A percentile compares a stretch with the other conserved stretches of the same genome.
Conservation (phyloP, 192 early-diverging fungal genomes). For the Gryganskiella cystojenkinii region DNA sequence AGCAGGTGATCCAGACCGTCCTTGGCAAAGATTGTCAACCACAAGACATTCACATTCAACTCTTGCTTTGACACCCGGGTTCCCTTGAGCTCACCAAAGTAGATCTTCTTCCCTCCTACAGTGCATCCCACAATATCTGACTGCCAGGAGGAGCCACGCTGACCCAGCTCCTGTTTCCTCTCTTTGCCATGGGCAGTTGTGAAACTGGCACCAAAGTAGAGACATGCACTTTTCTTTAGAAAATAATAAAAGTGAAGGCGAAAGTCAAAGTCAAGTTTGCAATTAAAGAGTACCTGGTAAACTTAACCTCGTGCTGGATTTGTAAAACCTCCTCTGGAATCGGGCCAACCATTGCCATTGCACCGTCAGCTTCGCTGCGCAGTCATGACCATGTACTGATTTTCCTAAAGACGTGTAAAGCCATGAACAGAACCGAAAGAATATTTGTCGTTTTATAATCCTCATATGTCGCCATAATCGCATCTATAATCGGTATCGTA, state of each 20-base stretch:
- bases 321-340: constrained; percentile 9
- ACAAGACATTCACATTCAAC: no score
- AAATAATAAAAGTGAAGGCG: background rate
- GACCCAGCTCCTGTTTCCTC: constrained; percentile 3
- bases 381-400: constrained; percentile 5
- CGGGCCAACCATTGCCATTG: constrained; percentile 14
- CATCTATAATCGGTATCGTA: constrained; percentile 1
- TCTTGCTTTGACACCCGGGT: no score
- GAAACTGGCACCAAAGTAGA: constrained; percentile 8
- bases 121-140: constrained; percentile 3
- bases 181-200: constrained; percentile 4
- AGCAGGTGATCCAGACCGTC: no score
- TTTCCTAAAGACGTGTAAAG: constrained; percentile 15
- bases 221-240: background rate
- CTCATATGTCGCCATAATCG: constrained; percentile 8
- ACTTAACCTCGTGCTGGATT: constrained; percentile 16
- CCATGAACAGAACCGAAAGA: constrained; percentile 8
- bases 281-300: constrained; percentile 5
- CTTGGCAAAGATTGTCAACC: no score
- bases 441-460: constrained; percentile 3
- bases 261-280: background rate
- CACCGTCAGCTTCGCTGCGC: constrained; percentile 10
- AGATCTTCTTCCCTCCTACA: background rate
- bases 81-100: background rate
- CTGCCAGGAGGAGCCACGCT: background rate